Evolutionary conservation across 331 rosid genomes (phyloP), one percentile per base, ranked within the genome.

Genomic region (Pyracantha coccinea): DNA sequence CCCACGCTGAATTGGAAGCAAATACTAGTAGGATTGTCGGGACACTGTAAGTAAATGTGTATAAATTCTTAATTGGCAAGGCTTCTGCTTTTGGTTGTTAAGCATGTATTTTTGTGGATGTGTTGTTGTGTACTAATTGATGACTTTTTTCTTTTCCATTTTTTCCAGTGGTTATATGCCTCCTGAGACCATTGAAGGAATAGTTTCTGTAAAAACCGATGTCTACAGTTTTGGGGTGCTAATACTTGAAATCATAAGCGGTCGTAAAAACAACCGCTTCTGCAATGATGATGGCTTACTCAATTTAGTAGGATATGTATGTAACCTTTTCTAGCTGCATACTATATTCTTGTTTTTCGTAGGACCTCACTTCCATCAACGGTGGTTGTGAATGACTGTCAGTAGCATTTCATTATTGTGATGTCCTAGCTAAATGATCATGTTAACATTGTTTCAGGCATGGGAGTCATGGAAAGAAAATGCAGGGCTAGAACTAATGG

Each of bases 401-500:
- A 41, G 15, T 41, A 41, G 15, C 15, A 41, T 41, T 41, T 41
- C 5, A 11, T 41, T 41, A 11, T 41, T 41, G 4, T 41, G 47
- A 41, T 41, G 3, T 41, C 15, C 28, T 57, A 9, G 6, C 47
- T 45, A 45, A 45, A 45, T 9, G 29, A 25, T 60, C 31, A 29
- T 19, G 17, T 70, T 62, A 2, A 60, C n/a, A 4, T 6, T 31
- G 2, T 53, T 71, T 71, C 50, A 71, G 52, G 75, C 75, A 7
- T 71, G 75, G 75, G 64, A 24, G 31, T 71, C 54, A 54, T 71
- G 75, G 75, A 71, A 31, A 4, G 32, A 71, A 31, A 15, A 6
- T 71, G 52, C 52, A 29, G 65, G 21, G n/a, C 31, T 29, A 54
- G 15, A 23, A 54, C 50, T 71, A 31, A 54, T 31, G 52, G 75